Conservation (phyloP, 2,329 filamentous ascomycete species). For the Talaromyces marneffei region DNA sequence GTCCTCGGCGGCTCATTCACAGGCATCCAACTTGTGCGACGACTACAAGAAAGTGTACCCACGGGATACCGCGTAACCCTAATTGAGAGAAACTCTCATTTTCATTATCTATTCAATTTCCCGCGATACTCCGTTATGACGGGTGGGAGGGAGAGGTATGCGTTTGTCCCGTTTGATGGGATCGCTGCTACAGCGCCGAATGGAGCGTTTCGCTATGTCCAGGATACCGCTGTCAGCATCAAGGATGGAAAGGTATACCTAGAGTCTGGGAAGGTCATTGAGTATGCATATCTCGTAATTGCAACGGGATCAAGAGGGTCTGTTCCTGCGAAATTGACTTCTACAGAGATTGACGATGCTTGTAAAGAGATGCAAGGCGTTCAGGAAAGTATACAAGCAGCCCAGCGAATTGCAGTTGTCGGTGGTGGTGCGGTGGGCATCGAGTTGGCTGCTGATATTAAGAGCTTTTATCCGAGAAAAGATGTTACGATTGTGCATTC, state of each 20-base stretch:
- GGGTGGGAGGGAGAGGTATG: constrained; percentile 1
- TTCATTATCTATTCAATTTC: constrained; percentile 9
- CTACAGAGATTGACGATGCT: neutral
- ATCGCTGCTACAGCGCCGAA: neutral
- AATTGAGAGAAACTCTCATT: constrained; percentile 8
- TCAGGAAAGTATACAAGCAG: neutral
- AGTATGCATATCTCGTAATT: neutral
- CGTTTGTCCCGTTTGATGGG: constrained; percentile 1
- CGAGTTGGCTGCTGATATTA: constrained; percentile 4
- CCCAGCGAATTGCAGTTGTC: neutral
- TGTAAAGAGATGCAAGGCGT: neutral
- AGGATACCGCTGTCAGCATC: neutral
- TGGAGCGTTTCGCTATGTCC: neutral
- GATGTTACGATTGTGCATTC: constrained; percentile 7
- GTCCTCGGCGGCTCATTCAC: constrained; percentile 6
- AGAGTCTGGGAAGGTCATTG: neutral
- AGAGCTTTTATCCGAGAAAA: constrained; percentile 1
- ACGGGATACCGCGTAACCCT: constrained; percentile 3
- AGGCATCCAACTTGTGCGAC: neutral
- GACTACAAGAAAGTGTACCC: neutral
- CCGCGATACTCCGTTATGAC: constrained; percentile 5
- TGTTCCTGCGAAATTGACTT: neutral
- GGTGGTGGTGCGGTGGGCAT: constrained; percentile 6
- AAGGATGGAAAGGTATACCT: neutral
- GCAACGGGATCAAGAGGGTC: neutral